Base-by-base conservation (phyloP, 768 basidiomycete genomes). In the Suillus hirtellus region DNA sequence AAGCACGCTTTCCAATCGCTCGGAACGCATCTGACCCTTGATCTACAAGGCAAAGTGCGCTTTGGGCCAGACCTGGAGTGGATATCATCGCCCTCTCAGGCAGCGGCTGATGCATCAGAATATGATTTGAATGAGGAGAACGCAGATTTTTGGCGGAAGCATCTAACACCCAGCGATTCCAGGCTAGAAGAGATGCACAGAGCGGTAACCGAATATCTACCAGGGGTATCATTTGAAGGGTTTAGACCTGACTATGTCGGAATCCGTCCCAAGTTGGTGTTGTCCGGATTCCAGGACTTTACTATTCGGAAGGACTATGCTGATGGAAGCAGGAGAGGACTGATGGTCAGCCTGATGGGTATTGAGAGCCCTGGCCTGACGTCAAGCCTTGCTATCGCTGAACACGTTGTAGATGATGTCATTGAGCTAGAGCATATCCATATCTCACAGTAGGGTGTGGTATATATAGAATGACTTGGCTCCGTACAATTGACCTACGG, bases 41-140 rank as follows among this genome's bases (percentile, higher is more conserved):
- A 95, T 73, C 71, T 99, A 65, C 83, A 89, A 55, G 91, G 92
- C 0, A 89, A 90, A 65, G 83, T 98, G 60, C 85, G 87, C 37
- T 99, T 99, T 74, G 96, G 96, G 0, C 96, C 96, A 5, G 94
- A 98, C 71, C 81, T 97, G 17, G 90, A 97, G 72, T 93, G 92
- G 90, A 80, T 97, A 68, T 79, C 82, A 2, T 86, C 88, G 2
- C 82, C 84, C 31, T 63, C 73, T 27, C 49, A 15, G 8, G 27
- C 31, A 31, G 31, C 5, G 31, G 31, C 24, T 6, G 54, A 66
- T 24, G 66, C 70, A 56, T 60, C 59, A 6, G 70, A 73, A 21
- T 73, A 73, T 31, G 71, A 76, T 31, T 52, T 27, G 40, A 65
- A 80, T 43, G 74, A 82, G 62, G 80, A 81, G 21, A 83, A 85